phyloP scores from a whole-genome alignment of 257 asterid genomes.

The Solanum rostratum region DNA sequence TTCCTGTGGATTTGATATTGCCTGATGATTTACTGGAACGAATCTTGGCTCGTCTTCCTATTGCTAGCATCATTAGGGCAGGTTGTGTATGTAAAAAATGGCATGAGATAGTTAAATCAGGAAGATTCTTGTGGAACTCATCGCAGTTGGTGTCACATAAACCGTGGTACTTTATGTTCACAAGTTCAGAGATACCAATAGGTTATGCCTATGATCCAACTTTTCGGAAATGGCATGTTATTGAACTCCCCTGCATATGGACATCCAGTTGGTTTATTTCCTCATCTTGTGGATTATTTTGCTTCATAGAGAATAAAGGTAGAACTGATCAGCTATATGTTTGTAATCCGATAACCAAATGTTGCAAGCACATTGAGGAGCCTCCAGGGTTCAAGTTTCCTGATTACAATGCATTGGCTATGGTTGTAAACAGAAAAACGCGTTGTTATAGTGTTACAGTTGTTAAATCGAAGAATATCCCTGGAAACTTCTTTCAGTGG shows the following conservation, averaged over 20 bases:
- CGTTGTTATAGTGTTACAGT: neutral
- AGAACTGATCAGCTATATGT: neutral
- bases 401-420: neutral
- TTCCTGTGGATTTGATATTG: conserved; percentile 35
- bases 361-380: neutral
- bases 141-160: neutral
- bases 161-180: conserved; percentile 5
- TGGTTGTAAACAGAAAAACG: neutral
- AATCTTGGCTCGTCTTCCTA: neutral
- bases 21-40: neutral
- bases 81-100: conserved; percentile 1
- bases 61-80: neutral
- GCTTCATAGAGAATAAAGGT: neutral
- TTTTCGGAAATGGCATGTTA: neutral
- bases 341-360: neutral
- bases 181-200: neutral
- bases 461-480: neutral
- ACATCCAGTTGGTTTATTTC: neutral
- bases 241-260: neutral
- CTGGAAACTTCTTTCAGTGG: neutral
- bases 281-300: neutral
- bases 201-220: neutral
- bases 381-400: neutral
- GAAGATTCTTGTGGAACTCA: neutral
- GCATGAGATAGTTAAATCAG: neutral